Evolutionary conservation across 768 basidiomycete genomes (phyloP).

Genomic region (Tricholoma hemisulphureum): DNA sequence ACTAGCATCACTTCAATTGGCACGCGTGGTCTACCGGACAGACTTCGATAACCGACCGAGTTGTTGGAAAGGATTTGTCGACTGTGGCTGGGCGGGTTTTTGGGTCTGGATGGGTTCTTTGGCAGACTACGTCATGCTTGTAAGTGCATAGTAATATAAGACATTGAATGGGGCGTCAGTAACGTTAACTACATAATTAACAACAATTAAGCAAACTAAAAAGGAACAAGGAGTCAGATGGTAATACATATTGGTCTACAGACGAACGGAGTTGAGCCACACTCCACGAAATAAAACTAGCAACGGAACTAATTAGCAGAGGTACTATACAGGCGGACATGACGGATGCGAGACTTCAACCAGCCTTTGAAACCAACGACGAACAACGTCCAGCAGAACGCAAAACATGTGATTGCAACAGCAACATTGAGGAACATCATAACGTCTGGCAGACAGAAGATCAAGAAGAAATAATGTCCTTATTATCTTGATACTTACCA

Average conservation of each 20-base stretch:
- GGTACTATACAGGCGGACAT: slow-evolving; percentile 29
- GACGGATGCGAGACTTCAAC: slow-evolving; percentile 48
- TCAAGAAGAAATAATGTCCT: slow-evolving; percentile 3
- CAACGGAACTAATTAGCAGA: slow-evolving; percentile 11
- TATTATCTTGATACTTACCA: slow-evolving; percentile 43
- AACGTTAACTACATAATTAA: neutral
- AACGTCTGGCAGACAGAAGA: slow-evolving; percentile 49
- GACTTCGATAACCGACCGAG: slow-evolving; percentile 73
- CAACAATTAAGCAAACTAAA: neutral
- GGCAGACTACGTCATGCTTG: slow-evolving; percentile 56
- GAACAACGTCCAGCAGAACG: slow-evolving; percentile 79
- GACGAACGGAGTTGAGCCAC: neutral
- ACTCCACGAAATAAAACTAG: neutral
- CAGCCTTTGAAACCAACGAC: slow-evolving; percentile 83
- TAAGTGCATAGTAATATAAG: slow-evolving; percentile 12
- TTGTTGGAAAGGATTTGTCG: slow-evolving; percentile 88
- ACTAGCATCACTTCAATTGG: slow-evolving; percentile 73
- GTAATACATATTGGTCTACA: slow-evolving; percentile 2
- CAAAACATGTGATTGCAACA: slow-evolving; percentile 81
- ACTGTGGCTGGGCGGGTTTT: slow-evolving; percentile 86
- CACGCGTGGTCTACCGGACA: slow-evolving; percentile 69
- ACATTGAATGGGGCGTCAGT: neutral
- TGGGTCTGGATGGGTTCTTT: slow-evolving; percentile 83
- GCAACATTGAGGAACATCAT: slow-evolving; percentile 89
- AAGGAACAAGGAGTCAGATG: neutral